Evolutionary conservation across 352 stramenopile species (phyloP), one percentile per base, ranked within the genome.

Genomic region (Phytopythium kandeliae): DNA sequence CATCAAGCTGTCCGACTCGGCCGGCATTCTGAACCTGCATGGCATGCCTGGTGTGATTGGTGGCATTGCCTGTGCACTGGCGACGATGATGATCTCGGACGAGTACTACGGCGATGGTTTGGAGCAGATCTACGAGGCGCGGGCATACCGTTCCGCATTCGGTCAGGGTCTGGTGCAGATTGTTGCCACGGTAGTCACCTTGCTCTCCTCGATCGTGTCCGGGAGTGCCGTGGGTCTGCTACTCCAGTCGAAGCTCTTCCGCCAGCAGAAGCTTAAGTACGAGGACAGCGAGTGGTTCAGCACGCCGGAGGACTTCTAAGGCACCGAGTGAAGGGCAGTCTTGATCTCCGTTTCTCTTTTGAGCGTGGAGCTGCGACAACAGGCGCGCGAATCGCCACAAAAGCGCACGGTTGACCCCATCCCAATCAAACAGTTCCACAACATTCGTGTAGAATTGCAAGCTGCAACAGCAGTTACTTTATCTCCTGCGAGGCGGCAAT

Each of bases 1-100:
- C 22, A 67, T 83, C 21, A 49, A 54, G 0, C 55, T 83, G 21
- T 80, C 71, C 15, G 74, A 85, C 53, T 74, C 57, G 9, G 68
- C 48, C 1, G 74, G 74, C 1, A 81, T 93, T 25, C 49, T 83
- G 9, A 88, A 91, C 40, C 57, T 93, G 44, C 83, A 93, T 55
- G 83, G 69, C 33, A 83, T 84, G 55, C 83, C 79, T 2, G 72
- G 73, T 10, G 58, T 87, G 7, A 66, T 85, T 37, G 77, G 73
- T 9, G 74, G 74, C 0, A 46, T 84, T n/a, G 71, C 67, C n/a
- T 76, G 62, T 21, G 70, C 46, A 22, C 63, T 88, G 30, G 67
- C 74, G 17, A 75, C 66, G 5, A 71, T 75, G 58, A 54, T 57
- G 2, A 54, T 83, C 26, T 58, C 65, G n/a, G 69, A 78, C 43